Evolutionary conservation across 177 flowering plant genomes (phyloP), one percentile per base, ranked within the genome.

Genomic region (Telopea speciosissima): DNA sequence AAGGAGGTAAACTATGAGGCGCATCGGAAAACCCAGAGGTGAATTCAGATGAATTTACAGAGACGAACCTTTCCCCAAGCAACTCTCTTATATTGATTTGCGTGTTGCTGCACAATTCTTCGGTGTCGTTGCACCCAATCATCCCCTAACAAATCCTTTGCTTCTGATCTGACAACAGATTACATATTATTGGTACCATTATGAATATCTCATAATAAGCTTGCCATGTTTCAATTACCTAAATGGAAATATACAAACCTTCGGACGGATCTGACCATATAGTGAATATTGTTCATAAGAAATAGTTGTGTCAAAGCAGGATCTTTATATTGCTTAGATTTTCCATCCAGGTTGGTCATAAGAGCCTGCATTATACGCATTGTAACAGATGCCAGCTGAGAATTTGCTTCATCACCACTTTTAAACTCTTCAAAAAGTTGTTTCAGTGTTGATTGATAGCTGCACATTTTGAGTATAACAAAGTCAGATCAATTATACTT

Each of bases 91-190:
- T 93, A 95, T 76, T 93, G 98, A 80, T 93, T 95, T 60, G 99
- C 98, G 81, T 93, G 98, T 82, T 95, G 99, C 78, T 95, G 99
- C 52, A 95, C 99, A 79, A 90, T 82, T 74, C 99, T 83, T 66
- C 99, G 79, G 69, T 95, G 99, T 75, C 87, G 89, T 83, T 95
- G 99, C 56, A 95, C 99, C 99, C 99, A 95, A 71, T 95, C 99
- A 82, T 90, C 97, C 24, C 99, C 98, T 74, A 95, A 79, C 70
- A 90, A 76, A 74, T 93, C 96, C 82, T 95, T 95, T 40, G 98
- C 99, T 77, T 95, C 99, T 5, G 97, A 95, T 84, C 99, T 91
- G 78, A 63, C 24, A 24, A 74, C 4, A 68, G 2, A 44, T 62
- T 40, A 23, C 22, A 22, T 64, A 31, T 16, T 22, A 24, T 63